Evolutionary conservation across 805 yeast genomes (phyloP), one percentile per base, ranked within the genome.

Genomic region (Komagataella pastoris): DNA sequence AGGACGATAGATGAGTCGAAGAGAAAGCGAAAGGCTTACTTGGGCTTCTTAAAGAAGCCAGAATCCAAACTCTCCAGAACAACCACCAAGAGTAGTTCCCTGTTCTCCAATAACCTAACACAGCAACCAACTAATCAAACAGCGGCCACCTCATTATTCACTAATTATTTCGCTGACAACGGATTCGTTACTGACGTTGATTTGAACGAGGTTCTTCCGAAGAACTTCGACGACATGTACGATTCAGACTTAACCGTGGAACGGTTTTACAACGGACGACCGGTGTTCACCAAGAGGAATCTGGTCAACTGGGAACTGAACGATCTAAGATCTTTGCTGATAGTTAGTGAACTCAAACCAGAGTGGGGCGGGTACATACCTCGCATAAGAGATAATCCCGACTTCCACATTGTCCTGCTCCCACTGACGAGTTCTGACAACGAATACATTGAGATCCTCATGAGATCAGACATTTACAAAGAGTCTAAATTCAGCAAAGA

Each of bases 231-330:
- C 18, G 81, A 78, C 57, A 78, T 79, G 77, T 81, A 81, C 59
- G 65, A 81, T 0, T 74, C 81, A 1, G 85, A 80, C 53, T 63
- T 76, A 21, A 69, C 71, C 44, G 47, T 21, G 21, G 74, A 74
- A 52, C 71, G 76, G 19, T 66, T 79, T 45, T 68, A 74, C 8
- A 77, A 77, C 55, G 84, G 85, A 0, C 68, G 88, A 47, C 88
- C 87, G 10, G 62, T 66, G 23, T 83, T 81, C 64, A 81, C 88
- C 0, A 76, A 75, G 54, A 68, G 88, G 51, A 79, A 76, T 14
- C 67, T 85, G 46, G 67, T 80, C 23, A 85, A 83, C 62, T 85
- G 91, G 91, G 81, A 76, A 49, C 60, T 81, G 50, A 85, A 85
- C 62, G 90, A 83, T 61, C 67, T 81, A 17, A 67, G 91, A 47